A percentile compares a stretch with the other conserved stretches of the same genome.
phyloP scores from a whole-genome alignment of 2,329 filamentous ascomycete genomes.

The Colletotrichum cuscutae region DNA sequence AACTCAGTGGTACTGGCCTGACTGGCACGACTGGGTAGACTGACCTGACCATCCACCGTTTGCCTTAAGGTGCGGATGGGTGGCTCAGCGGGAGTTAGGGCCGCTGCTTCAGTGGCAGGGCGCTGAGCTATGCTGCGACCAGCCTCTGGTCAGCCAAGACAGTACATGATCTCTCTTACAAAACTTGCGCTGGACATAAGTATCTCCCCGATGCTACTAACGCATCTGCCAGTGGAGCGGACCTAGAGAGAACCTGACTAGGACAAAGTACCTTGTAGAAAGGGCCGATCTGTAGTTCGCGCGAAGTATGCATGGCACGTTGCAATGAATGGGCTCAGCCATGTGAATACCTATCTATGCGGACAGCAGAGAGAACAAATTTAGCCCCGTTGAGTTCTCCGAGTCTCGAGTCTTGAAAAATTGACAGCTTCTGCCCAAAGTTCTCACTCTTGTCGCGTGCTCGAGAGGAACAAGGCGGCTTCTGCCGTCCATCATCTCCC shows the following conservation, averaged over 20 bases:
- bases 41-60: background rate
- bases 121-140: background rate
- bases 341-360: background rate
- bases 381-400: no score
- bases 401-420: background rate
- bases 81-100: background rate
- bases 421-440: background rate
- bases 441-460: background rate
- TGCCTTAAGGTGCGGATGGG: background rate
- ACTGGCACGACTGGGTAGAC: background rate
- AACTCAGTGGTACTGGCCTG: background rate
- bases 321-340: background rate
- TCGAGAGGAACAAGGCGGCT: background rate
- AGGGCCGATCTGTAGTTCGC: background rate
- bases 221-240: background rate
- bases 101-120: background rate
- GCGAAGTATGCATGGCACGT: background rate
- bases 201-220: background rate
- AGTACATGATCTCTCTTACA: background rate
- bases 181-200: background rate
- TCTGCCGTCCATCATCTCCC: constrained; percentile 1
- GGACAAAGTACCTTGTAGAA: background rate
- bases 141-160: background rate
- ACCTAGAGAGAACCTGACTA: background rate
- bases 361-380: background rate